phyloP scores from a whole-genome alignment of 169 alveolate genomes.

The Plasmodium coatneyi region DNA sequence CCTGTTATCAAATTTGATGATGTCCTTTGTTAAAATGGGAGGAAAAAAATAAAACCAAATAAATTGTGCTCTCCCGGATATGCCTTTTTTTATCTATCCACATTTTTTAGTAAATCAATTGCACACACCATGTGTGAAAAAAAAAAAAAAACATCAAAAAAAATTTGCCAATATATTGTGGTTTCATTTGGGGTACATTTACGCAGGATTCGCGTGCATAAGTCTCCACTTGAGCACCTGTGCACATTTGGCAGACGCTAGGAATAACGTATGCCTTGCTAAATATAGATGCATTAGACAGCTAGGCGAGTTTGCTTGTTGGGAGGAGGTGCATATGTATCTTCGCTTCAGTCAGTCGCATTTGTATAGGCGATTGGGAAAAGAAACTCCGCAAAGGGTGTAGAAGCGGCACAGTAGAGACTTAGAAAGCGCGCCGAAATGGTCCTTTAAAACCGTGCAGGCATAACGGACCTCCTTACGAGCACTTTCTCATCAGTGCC shows the following conservation, averaged over 20 bases:
- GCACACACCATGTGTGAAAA: not conserved
- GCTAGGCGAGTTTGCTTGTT: not conserved
- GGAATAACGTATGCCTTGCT: not conserved
- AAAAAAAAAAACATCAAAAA: not conserved
- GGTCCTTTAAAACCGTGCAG: not conserved
- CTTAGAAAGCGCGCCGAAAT: not conserved
- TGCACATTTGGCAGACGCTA: not conserved
- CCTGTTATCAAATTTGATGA: slow-evolving; percentile 2
- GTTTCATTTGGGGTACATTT: not conserved
- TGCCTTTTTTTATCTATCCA: not conserved
- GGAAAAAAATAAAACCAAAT: not conserved
- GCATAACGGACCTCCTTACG: not conserved
- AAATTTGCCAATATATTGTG: not conserved
- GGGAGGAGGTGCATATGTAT: not conserved
- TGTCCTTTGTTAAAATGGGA: slow-evolving; percentile 1
- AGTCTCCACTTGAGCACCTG: not conserved
- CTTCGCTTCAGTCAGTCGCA: not conserved
- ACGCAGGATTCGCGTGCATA: not conserved
- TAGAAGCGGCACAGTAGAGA: not conserved
- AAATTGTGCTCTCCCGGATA: not conserved
- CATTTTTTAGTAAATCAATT: slow-evolving; percentile 27
- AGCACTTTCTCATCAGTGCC: not conserved
- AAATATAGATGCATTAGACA: slow-evolving; percentile 21
- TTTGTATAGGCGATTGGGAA: not conserved
- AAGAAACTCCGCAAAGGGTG: not conserved